Percentiles rank a stretch among this genome's conserved stretches.
Evolutionary conservation across 768 basidiomycete genomes (phyloP).

Genomic region (Boletus pseudo-olivaceus): DNA sequence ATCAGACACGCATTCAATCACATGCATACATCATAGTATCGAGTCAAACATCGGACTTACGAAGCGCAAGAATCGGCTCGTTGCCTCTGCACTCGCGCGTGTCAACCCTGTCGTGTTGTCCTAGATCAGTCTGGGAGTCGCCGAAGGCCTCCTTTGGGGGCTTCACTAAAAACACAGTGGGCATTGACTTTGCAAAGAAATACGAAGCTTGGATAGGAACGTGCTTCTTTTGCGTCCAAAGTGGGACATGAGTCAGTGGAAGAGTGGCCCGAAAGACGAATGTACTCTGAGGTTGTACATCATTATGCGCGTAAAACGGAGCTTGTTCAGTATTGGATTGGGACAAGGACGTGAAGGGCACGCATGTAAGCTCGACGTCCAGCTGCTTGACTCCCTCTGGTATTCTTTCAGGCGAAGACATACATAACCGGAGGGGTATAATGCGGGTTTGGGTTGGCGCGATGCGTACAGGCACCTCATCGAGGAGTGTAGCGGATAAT

Average conservation of each 20-base stretch:
- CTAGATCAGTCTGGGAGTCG: not conserved
- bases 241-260: constrained; percentile 42
- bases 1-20: not conserved
- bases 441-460: constrained; percentile 63
- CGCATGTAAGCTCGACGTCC: constrained; percentile 37
- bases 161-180: constrained; percentile 54
- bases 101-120: not conserved
- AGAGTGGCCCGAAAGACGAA: constrained; percentile 37
- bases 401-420: constrained; percentile 35
- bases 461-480: constrained; percentile 33
- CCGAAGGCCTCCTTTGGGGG: constrained; percentile 45
- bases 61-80: constrained; percentile 60
- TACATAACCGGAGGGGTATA: constrained; percentile 49
- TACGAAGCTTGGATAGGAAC: constrained; percentile 53
- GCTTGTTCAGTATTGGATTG: not conserved
- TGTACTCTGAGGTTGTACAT: not conserved
- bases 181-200: constrained; percentile 51
- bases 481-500: constrained; percentile 18
- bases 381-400: constrained; percentile 32
- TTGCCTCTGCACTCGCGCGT: constrained; percentile 16
- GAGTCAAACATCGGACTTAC: constrained; percentile 36
- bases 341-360: constrained; percentile 1
- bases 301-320: not conserved
- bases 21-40: not conserved
- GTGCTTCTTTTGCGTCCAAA: constrained; percentile 37